phyloP scores from a whole-genome alignment of 1,139 yeast species.

The Hemisphaericaspora xylanilytica region DNA sequence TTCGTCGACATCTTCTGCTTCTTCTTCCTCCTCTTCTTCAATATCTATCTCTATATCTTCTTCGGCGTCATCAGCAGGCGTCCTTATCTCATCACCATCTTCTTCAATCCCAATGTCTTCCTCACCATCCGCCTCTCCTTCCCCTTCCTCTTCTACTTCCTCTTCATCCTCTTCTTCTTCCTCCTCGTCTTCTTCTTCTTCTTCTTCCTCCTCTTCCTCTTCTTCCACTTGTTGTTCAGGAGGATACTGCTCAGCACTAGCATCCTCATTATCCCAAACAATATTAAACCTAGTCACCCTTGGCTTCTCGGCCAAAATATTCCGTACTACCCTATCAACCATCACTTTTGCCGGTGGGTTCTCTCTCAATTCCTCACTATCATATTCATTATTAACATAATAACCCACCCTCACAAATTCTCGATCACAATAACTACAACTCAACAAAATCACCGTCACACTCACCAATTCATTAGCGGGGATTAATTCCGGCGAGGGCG shows the following conservation, averaged over 20 bases:
- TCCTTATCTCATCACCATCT: slow-evolving; percentile 36
- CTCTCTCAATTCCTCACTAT: slow-evolving; percentile 85
- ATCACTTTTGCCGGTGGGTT: slow-evolving; percentile 94
- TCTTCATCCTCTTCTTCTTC: slow-evolving; percentile 56
- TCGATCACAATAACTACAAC: slow-evolving; percentile 89
- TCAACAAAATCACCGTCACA: slow-evolving; percentile 87
- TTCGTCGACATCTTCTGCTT: slow-evolving; percentile 35
- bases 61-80: slow-evolving; percentile 33
- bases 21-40: slow-evolving; percentile 35
- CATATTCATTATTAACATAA: slow-evolving; percentile 95
- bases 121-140: slow-evolving; percentile 42
- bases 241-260: slow-evolving; percentile 68
- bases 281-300: slow-evolving; percentile 94
- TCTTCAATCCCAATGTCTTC: slow-evolving; percentile 52
- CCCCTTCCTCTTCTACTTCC: slow-evolving; percentile 55
- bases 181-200: slow-evolving; percentile 58
- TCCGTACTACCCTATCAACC: slow-evolving; percentile 90
- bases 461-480: slow-evolving; percentile 95
- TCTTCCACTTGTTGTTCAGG: slow-evolving; percentile 49
- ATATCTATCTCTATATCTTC: slow-evolving; percentile 47
- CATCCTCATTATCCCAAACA: slow-evolving; percentile 82
- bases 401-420: slow-evolving; percentile 97
- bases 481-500: slow-evolving; percentile 92
- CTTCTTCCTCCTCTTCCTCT: slow-evolving; percentile 54
- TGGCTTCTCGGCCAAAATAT: slow-evolving; percentile 94